Conservation (phyloP, 75 land plant species). For the Picea glauca region DNA sequence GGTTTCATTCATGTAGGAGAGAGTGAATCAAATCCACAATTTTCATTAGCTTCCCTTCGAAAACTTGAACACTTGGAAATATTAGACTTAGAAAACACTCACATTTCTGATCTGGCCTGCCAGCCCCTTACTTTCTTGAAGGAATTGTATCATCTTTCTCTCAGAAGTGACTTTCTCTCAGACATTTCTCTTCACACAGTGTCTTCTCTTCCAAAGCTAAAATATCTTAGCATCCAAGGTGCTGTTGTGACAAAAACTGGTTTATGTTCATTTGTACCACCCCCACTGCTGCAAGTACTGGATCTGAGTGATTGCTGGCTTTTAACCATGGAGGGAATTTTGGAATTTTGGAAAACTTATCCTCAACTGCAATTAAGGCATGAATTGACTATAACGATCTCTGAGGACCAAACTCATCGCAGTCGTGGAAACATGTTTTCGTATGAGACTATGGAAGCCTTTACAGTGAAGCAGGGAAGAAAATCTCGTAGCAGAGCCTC, state of each 20-base stretch:
- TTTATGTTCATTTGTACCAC: constrained; percentile 53
- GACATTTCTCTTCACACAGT: constrained; percentile 44
- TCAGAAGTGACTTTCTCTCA: constrained; percentile 61
- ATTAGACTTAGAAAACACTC: constrained; percentile 61
- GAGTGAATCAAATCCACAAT: constrained; percentile 1
- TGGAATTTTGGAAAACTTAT: constrained; percentile 35
- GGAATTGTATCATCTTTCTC: constrained; percentile 42
- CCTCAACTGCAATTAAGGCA: constrained; percentile 56
- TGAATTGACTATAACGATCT: constrained; percentile 16
- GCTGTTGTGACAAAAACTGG: constrained; percentile 64
- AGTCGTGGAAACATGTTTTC: not conserved
- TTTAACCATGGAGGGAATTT: constrained; percentile 45
- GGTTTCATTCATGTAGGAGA: constrained; percentile 30
- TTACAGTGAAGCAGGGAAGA: not conserved
- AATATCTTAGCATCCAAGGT: constrained; percentile 42
- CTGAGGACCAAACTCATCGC: not conserved
- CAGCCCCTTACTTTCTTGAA: constrained; percentile 29
- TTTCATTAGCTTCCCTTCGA: constrained; percentile 37
- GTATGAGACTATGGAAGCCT: not conserved
- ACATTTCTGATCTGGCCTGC: constrained; percentile 42
- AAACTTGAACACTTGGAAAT: constrained; percentile 46
- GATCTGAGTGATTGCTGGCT: constrained; percentile 86
- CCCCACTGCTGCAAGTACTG: constrained; percentile 40
- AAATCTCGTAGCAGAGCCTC: constrained; percentile 1
- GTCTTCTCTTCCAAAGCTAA: constrained; percentile 50